phyloP scores from a whole-genome alignment of 768 basidiomycete genomes.

The Tephrocybe rancida region DNA sequence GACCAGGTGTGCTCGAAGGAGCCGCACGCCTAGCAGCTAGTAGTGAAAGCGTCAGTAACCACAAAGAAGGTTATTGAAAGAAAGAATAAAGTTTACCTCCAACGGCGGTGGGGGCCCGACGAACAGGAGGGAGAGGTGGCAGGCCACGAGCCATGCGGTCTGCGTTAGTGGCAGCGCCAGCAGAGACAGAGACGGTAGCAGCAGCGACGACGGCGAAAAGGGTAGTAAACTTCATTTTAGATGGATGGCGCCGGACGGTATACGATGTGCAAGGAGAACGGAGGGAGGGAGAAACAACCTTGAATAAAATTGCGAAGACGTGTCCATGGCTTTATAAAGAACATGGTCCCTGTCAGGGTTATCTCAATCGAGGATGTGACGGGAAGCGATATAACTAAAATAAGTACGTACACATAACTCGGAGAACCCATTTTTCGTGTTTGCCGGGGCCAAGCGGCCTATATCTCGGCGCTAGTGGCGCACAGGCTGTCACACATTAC shows the following conservation, averaged over 20 bases:
- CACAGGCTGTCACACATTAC: no score
- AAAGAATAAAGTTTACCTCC: constrained; percentile 26
- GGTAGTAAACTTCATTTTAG: constrained; percentile 43
- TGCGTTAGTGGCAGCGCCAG: constrained; percentile 47
- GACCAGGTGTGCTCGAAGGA: constrained; percentile 35
- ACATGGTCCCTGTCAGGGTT: constrained; percentile 5
- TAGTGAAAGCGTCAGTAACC: background rate
- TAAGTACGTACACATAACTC: constrained; percentile 15
- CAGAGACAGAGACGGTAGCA: constrained; percentile 35
- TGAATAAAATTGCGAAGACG: background rate
- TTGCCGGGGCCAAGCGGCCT: background rate
- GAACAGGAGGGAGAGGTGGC: constrained; percentile 46
- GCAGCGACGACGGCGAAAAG: constrained; percentile 40
- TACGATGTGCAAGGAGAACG: constrained; percentile 13
- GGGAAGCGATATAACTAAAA: constrained; percentile 17
- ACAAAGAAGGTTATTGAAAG: no score
- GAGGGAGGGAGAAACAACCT: constrained; percentile 11
- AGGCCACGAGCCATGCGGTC: constrained; percentile 55
- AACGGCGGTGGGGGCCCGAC: constrained; percentile 36
- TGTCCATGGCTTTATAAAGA: constrained; percentile 10
- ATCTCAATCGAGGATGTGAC: constrained; percentile 6
- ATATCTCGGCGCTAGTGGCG: constrained; percentile 11
- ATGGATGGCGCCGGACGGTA: constrained; percentile 14
- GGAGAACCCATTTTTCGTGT: background rate
- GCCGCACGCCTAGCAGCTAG: constrained; percentile 35